Evolutionary conservation across 2,329 filamentous ascomycete genomes (phyloP), one percentile per base, ranked within the genome.

Genomic region (Setomelanomma holmii): DNA sequence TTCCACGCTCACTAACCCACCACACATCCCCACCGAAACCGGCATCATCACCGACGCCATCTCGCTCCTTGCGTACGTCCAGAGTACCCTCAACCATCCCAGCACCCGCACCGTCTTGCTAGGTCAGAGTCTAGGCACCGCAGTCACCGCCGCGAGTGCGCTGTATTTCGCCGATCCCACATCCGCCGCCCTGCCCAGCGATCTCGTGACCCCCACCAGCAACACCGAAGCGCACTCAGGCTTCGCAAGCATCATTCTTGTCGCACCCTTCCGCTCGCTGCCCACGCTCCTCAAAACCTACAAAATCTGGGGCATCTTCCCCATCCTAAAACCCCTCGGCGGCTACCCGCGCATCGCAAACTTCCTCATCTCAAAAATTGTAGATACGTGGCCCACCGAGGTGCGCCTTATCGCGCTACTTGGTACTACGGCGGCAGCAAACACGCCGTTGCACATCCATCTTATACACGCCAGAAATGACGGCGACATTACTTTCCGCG

Each of bases 41-140:
- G 93, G 93, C 0, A 77, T 98, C 6, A 90, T 96, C 49, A 85
- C 84, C 4, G 93, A 98, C 69, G 91, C 88, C 14, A 80, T 89
- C 3, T 81, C 91, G 0, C 77, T 91, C 3, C 80, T 96, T 3
- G 82, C 91, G 54, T 96, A 89, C 78, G 85, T 89, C 8, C 80
- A 91, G 33, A 77, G 84, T 17, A 78, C 82, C 1, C 85, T 87
- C 12, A 78, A 83, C 0, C 81, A 97, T 16, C 81, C 89, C 0
- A 78, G 91, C 0, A 82, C 84, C 34, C 86, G 86, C 21, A 95
- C 96, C 56, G 86, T 93, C 3, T 80, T 97, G 22, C 78, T 96
- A 3, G 93, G 93, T 16, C 93, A 97, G 65, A 95, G 89, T 64
- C 82, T 98, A 0, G 93, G 93, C 20, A 96, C 93, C 0, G 93